Conservation (phyloP, 495 filamentous ascomycete genomes). For the Diplogelasinospora grovesii region DNA sequence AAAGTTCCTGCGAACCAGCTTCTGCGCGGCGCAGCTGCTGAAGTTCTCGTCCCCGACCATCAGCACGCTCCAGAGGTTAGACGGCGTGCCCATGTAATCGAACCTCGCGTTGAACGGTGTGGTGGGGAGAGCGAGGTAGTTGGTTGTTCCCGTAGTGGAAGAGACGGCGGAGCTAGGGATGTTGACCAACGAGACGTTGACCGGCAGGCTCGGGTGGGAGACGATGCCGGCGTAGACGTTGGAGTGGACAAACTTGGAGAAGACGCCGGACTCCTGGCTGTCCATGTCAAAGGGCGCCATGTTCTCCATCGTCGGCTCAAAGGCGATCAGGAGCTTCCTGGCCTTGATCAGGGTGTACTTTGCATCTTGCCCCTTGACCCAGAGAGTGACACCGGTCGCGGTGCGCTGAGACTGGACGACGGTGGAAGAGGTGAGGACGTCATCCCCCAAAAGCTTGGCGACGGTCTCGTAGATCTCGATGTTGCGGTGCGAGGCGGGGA, state of each 20-base stretch:
- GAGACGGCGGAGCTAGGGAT: constrained; percentile 11
- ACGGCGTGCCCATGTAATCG: constrained; percentile 18
- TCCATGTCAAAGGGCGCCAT: constrained; percentile 30
- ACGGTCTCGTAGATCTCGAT: constrained; percentile 35
- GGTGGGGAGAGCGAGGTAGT: constrained; percentile 22
- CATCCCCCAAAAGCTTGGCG: constrained; percentile 22
- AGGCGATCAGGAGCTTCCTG: constrained; percentile 35
- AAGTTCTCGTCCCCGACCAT: constrained; percentile 30
- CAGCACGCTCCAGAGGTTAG: constrained; percentile 32
- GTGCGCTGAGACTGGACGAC: constrained; percentile 24
- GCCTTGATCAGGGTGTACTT: constrained; percentile 27
- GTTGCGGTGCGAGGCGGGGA: constrained; percentile 31
- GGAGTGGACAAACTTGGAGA: constrained; percentile 27
- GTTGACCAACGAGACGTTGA: constrained; percentile 19
- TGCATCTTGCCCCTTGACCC: constrained; percentile 24
- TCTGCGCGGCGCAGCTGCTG: constrained; percentile 21
- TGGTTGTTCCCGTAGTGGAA: no score
- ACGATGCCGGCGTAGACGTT: constrained; percentile 32
- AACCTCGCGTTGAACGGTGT: constrained; percentile 16
- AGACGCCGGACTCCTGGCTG: constrained; percentile 22
- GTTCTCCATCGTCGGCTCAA: constrained; percentile 30
- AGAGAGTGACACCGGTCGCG: constrained; percentile 25
- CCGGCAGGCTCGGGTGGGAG: constrained; percentile 22
- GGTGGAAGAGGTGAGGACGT: constrained; percentile 32
- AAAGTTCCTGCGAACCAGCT: constrained; percentile 23